Percentiles rank a stretch among this genome's conserved stretches.
Conservation (phyloP, 768 basidiomycete species). For the Xerocomus brunneocitrinus region DNA sequence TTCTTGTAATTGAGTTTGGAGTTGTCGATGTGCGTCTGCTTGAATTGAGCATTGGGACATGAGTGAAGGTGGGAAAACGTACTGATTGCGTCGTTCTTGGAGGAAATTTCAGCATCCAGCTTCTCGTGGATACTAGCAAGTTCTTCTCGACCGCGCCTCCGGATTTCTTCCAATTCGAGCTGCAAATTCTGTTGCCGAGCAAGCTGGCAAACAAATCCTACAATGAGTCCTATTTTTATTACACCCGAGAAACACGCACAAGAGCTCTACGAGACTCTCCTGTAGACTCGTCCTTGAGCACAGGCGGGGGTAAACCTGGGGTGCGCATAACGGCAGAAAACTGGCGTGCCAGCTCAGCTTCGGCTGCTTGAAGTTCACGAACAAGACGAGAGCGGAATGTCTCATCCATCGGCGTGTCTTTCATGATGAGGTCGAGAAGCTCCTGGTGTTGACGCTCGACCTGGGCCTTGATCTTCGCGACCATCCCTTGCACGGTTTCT, state of each 20-base stretch:
- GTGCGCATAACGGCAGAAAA: constrained; percentile 31
- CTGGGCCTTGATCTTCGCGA: constrained; percentile 53
- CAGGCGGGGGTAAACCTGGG: constrained; percentile 39
- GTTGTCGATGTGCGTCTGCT: constrained; percentile 53
- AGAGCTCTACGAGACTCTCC: constrained; percentile 71
- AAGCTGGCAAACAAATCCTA: constrained; percentile 36
- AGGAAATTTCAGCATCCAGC: constrained; percentile 45
- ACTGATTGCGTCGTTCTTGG: constrained; percentile 61
- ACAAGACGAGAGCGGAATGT: constrained; percentile 59
- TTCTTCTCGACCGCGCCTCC: constrained; percentile 63
- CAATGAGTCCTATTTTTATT: neutral
- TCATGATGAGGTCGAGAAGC: constrained; percentile 60
- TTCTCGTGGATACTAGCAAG: constrained; percentile 49
- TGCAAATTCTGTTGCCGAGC: constrained; percentile 63
- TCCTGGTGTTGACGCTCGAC: constrained; percentile 70
- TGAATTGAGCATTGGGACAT: neutral
- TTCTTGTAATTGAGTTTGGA: constrained; percentile 59
- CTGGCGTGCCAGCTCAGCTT: constrained; percentile 36
- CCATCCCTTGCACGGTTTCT: constrained; percentile 45
- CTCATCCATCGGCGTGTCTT: constrained; percentile 52
- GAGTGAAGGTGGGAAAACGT: constrained; percentile 8
- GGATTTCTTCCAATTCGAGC: constrained; percentile 60
- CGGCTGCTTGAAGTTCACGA: constrained; percentile 56
- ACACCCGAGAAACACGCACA: constrained; percentile 34
- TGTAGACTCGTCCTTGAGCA: constrained; percentile 19